Evolutionary conservation across 805 yeast genomes (phyloP).

Genomic region (Ogataea wickerhamii): DNA sequence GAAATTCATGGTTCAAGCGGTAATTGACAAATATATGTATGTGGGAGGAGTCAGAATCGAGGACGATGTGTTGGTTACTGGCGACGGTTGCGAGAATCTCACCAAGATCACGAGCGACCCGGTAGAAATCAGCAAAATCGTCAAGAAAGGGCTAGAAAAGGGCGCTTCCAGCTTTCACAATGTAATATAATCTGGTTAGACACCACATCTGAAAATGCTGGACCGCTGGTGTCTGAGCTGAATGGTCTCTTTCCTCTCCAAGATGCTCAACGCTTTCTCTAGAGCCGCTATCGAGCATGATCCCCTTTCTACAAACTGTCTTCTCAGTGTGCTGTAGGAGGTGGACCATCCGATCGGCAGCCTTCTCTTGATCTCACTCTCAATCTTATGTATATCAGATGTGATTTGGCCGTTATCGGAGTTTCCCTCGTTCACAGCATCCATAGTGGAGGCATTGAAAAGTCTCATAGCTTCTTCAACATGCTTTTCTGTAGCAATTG

Average conservation of each 20-base stretch:
- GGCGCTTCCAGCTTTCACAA: conserved; percentile 63
- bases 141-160: conserved; percentile 61
- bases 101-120: conserved; percentile 87
- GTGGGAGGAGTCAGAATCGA: conserved; percentile 98
- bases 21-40: conserved; percentile 73
- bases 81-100: conserved; percentile 72
- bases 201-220: conserved; percentile 72
- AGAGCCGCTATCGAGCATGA: conserved; percentile 65
- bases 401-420: conserved; percentile 55
- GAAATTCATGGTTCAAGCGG: conserved; percentile 59
- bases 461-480: conserved; percentile 94
- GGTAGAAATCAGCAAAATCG: conserved; percentile 72
- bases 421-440: conserved; percentile 59
- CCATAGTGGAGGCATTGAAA: conserved; percentile 96
- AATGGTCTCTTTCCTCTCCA: conserved; percentile 85
- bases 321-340: conserved; percentile 73
- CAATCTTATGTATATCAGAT: conserved; percentile 73
- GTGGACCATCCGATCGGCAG: conserved; percentile 97
- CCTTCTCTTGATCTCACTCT: conserved; percentile 81
- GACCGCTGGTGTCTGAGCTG: conserved; percentile 85
- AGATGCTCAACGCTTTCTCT: conserved; percentile 73
- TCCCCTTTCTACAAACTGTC: conserved; percentile 69
- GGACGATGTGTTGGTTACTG: conserved; percentile 82
- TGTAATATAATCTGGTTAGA: conserved; percentile 28
- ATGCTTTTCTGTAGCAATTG: conserved; percentile 82